Evolutionary conservation across 192 early-diverging fungal species (phyloP).

Genomic region (Spizellomyces punctatus): DNA sequence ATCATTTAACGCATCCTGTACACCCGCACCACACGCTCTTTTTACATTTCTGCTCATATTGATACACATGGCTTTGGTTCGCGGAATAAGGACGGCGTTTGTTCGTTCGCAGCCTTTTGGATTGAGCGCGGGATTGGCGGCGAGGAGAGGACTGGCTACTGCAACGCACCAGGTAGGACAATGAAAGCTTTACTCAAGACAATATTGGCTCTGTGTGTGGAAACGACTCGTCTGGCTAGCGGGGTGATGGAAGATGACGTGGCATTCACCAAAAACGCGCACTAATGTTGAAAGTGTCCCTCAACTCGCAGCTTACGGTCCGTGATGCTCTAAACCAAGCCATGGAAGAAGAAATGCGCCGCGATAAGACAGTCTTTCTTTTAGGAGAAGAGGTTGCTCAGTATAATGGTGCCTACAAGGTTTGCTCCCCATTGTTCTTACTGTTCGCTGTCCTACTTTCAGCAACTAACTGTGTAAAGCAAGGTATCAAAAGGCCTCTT

Average conservation of each 20-base stretch:
- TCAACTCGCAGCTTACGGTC: slow-evolving; percentile 64
- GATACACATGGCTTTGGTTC: slow-evolving; percentile 3
- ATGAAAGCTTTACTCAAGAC: neutral
- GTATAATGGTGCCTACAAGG: slow-evolving; percentile 99
- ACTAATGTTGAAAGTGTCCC: too few relatives aligned
- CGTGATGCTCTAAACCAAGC: slow-evolving; percentile 97
- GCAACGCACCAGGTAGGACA: neutral
- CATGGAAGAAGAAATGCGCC: slow-evolving; percentile 94
- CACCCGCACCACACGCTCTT: too few relatives aligned
- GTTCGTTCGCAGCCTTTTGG: neutral
- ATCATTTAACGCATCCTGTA: too few relatives aligned
- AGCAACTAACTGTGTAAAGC: neutral
- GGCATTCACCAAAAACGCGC: too few relatives aligned
- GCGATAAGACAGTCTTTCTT: slow-evolving; percentile 88
- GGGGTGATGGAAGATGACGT: too few relatives aligned
- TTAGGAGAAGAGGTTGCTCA: slow-evolving; percentile 98
- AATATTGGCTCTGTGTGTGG: neutral
- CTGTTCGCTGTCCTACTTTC: too few relatives aligned
- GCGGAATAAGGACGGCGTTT: neutral
- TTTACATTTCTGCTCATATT: too few relatives aligned
- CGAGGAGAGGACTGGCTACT: neutral
- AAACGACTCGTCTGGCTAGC: neutral
- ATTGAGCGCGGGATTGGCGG: neutral
- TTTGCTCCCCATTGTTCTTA: too few relatives aligned
- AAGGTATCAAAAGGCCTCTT: slow-evolving; percentile 94